Evolutionary conservation across 805 yeast genomes (phyloP).

Genomic region (Lachancea meyersii): DNA sequence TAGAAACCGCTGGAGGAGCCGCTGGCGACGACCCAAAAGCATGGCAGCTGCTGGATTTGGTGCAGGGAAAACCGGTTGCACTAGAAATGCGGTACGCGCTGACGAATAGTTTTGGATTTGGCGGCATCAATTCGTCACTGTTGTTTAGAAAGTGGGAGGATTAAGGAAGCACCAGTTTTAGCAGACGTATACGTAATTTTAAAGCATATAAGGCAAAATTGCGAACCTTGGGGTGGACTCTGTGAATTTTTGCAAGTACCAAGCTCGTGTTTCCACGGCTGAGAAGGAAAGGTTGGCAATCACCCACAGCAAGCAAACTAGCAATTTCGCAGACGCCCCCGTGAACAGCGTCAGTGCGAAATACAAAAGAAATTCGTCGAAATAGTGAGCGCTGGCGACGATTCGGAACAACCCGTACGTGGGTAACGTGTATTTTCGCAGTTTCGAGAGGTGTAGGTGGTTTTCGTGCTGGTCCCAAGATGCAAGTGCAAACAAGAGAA

Average conservation of each 20-base stretch:
- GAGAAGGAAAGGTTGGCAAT: constrained; percentile 47
- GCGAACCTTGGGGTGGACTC: constrained; percentile 7
- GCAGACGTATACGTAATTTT: not conserved
- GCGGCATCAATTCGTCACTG: constrained; percentile 86
- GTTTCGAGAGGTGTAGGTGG: constrained; percentile 43
- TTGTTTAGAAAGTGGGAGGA: constrained; percentile 38
- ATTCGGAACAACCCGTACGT: constrained; percentile 41
- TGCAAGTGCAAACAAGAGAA: constrained; percentile 20
- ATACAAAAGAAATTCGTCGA: constrained; percentile 59
- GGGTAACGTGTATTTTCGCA: constrained; percentile 56
- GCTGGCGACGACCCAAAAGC: constrained; percentile 41
- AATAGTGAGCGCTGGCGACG: constrained; percentile 63
- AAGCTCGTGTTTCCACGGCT: constrained; percentile 46
- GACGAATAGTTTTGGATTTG: constrained; percentile 93
- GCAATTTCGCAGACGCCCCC: constrained; percentile 16
- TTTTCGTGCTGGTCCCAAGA: constrained; percentile 34
- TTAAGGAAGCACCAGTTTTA: not conserved
- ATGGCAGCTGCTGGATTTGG: constrained; percentile 45
- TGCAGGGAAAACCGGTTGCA: constrained; percentile 41
- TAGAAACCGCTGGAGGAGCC: constrained; percentile 47
- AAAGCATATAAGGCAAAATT: constrained; percentile 10
- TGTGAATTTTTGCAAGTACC: constrained; percentile 34
- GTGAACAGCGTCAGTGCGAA: constrained; percentile 22
- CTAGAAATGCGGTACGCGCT: constrained; percentile 51
- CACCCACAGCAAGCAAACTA: constrained; percentile 28